Evolutionary conservation across 768 basidiomycete genomes (phyloP).

Genomic region (Agrocybe praecox): DNA sequence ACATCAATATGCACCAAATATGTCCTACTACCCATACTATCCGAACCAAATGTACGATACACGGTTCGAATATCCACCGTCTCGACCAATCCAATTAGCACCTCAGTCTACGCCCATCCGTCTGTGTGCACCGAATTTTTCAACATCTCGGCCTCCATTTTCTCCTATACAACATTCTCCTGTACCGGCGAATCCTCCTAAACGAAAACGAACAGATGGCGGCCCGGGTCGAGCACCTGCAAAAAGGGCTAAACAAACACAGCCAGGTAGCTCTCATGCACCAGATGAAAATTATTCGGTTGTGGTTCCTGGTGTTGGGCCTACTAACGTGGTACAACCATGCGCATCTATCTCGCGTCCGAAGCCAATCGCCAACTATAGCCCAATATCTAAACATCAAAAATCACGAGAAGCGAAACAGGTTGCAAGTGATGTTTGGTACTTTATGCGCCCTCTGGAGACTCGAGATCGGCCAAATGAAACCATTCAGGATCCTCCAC

Average conservation of each 20-base stretch:
- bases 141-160: too few species aligned
- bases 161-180: too few species aligned
- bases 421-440: constrained; percentile 23
- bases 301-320: constrained; percentile 4
- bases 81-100: too few species aligned
- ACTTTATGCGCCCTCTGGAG: constrained; percentile 16
- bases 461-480: background rate
- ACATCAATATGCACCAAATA: background rate
- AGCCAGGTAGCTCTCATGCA: background rate
- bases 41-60: too few species aligned
- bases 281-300: constrained; percentile 1
- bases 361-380: constrained; percentile 5
- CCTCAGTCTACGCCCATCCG: too few species aligned
- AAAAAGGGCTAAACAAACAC: too few species aligned
- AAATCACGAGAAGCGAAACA: background rate
- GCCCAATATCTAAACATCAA: constrained; percentile 4
- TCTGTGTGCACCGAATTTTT: too few species aligned
- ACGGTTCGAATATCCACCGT: too few species aligned
- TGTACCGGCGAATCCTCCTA: too few species aligned
- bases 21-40: background rate
- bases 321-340: background rate
- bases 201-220: too few species aligned
- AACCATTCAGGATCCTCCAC: background rate
- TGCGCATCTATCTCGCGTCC: background rate
- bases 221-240: too few species aligned